These are phyloP conservation scores for Salix arbutifolia DNA, from an alignment of 345 rosid species.

Conservation along the genomic window DNA sequence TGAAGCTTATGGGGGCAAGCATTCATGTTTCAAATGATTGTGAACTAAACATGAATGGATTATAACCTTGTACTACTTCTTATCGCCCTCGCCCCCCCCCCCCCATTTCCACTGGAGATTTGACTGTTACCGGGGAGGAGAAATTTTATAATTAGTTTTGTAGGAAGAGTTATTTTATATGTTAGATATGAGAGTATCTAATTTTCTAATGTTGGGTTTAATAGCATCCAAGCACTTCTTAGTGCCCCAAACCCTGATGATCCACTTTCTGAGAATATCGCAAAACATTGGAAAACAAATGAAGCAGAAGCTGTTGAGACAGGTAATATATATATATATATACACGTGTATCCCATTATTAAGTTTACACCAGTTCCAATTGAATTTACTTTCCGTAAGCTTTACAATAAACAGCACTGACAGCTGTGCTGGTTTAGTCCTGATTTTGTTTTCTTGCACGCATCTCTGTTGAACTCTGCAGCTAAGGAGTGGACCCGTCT, in stretches of 20 bases:
- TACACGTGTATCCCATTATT: not conserved
- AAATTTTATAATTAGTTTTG: not conserved
- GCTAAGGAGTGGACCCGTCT: conserved; percentile 98
- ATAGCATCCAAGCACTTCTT: conserved; percentile 90
- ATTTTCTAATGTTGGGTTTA: not conserved
- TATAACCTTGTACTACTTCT: not conserved
- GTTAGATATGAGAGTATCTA: not conserved
- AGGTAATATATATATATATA: conserved; percentile 34
- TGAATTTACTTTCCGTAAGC: not conserved
- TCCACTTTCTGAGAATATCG: conserved; percentile 96
- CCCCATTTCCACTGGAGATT: not conserved
- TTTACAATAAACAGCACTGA: not conserved
- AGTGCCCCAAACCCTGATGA: conserved; percentile 99
- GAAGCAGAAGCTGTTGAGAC: conserved; percentile 99
- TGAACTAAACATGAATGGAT: not conserved
- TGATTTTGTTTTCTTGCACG: not conserved
- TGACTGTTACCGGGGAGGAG: not conserved
- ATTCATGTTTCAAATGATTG: not conserved
- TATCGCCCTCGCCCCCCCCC: not conserved
- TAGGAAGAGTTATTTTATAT: not conserved
- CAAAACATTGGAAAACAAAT: conserved; percentile 97
- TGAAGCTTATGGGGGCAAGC: not conserved
- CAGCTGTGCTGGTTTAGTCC: not conserved
- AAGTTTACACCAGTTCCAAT: not conserved
- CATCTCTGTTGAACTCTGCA: conserved; percentile 28